Evolutionary conservation across 139 green algal genomes (phyloP).

Genomic region (Diplosphaera chodatii): DNA sequence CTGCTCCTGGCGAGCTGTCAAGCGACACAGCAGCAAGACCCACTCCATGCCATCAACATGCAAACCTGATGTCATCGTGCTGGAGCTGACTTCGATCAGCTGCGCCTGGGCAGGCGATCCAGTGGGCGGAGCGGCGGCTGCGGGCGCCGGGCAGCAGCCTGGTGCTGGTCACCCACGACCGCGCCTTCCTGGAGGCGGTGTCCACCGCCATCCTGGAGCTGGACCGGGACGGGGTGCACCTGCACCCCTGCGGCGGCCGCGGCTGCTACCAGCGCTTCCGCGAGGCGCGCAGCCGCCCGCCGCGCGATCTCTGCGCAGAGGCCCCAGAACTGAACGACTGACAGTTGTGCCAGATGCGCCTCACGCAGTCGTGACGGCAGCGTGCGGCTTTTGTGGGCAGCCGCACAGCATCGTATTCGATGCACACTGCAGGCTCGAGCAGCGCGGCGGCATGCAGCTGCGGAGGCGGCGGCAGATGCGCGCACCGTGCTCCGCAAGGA

Average conservation of each 20-base stretch:
- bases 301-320: no score
- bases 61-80: not conserved
- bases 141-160: constrained; percentile 45
- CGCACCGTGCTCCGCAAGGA: constrained; percentile 59
- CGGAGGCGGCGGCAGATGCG: constrained; percentile 45
- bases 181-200: constrained; percentile 65
- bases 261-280: constrained; percentile 51
- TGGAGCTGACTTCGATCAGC: not conserved
- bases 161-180: constrained; percentile 75
- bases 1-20: no score
- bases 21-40: no score
- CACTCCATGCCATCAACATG: not conserved
- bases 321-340: no score
- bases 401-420: no score
- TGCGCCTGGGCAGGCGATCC: constrained; percentile 26
- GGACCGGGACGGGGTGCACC: constrained; percentile 42
- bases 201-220: constrained; percentile 71
- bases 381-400: no score
- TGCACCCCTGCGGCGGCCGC: constrained; percentile 54
- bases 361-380: no score
- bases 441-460: constrained; percentile 45
- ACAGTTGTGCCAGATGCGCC: no score
- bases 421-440: constrained; percentile 33
- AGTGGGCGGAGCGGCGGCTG: constrained; percentile 70
- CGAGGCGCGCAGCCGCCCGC: constrained; percentile 15